These are phyloP conservation scores for Takashimella koratensis DNA, from an alignment of 1,284 basidiomycete species.

Conservation along the genomic window DNA sequence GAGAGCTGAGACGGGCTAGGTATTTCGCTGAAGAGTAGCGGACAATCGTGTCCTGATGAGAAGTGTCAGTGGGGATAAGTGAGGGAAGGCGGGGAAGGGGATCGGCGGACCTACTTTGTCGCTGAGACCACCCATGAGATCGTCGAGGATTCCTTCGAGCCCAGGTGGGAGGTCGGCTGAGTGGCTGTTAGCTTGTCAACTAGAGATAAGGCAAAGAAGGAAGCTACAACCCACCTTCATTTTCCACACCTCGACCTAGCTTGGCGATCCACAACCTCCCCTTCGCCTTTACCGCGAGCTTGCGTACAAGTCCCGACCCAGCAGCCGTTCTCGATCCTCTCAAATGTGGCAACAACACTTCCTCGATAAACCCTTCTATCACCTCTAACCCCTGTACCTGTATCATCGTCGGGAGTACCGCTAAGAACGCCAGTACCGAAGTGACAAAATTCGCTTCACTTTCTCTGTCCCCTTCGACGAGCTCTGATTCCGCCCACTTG, in stretches of 20 bases:
- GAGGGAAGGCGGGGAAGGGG: neutral
- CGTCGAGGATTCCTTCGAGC: slow-evolving; percentile 70
- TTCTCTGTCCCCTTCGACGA: slow-evolving; percentile 37
- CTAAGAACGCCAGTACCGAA: slow-evolving; percentile 35
- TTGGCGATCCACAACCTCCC: slow-evolving; percentile 46
- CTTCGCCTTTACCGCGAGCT: slow-evolving; percentile 43
- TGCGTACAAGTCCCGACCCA: slow-evolving; percentile 40
- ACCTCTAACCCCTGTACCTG: slow-evolving; percentile 34
- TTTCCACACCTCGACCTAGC: slow-evolving; percentile 15
- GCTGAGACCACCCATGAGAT: slow-evolving; percentile 69
- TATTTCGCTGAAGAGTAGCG: slow-evolving; percentile 95
- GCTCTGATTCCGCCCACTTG: slow-evolving; percentile 30
- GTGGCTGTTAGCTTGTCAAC: slow-evolving; percentile 35
- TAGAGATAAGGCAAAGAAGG: too few relatives aligned
- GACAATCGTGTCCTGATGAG: slow-evolving; percentile 78
- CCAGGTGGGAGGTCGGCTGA: slow-evolving; percentile 74
- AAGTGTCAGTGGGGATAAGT: neutral
- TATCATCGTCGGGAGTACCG: slow-evolving; percentile 37
- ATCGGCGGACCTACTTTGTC: slow-evolving; percentile 64
- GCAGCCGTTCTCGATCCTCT: slow-evolving; percentile 38
- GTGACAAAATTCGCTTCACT: slow-evolving; percentile 34
- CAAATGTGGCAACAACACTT: slow-evolving; percentile 35
- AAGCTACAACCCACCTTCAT: slow-evolving; percentile 1
- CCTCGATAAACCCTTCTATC: slow-evolving; percentile 24
- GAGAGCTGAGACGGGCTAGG: slow-evolving; percentile 76